Evolutionary conservation across 148 eudicot species (phyloP), one percentile per base, ranked within the genome.

Genomic region (Camellia granthamiana): DNA sequence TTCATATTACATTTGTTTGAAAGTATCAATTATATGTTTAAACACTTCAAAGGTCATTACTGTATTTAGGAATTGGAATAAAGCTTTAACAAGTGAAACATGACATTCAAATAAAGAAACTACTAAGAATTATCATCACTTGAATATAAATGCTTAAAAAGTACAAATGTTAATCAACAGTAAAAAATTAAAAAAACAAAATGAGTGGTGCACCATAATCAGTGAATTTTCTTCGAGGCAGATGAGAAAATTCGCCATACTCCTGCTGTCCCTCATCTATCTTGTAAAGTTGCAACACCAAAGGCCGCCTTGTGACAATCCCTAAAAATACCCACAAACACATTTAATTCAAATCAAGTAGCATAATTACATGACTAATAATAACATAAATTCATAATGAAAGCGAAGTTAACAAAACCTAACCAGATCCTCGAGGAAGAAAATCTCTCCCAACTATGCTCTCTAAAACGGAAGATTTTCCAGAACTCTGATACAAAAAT

Each of bases 371-470:
- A 77, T 0, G 72, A 51, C 16, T 2, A 68, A 47, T 2, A 68
- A 47, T 7, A 52, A 21, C 42, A 23, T 4, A 18, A 54, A 69
- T 12, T 66, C 43, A 52, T 56, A 21, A 49, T 18, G 5, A 60
- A 61, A 42, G 73, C 51, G 7, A 43, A 67, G 71, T 67, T 15
- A 69, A 55, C 13, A 55, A 61, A 68, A 82, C 72, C 90, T 75
- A 80, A 95, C 98, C 98, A 23, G 97, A 95, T 87, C 98, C 98
- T 85, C 97, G 84, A 63, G 98, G 98, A 78, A 95, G 97, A 78
- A 95, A 95, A 69, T 95, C 98, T 38, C 97, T 88, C 62, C 98
- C 98, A 7, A 95, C 98, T 16, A 95, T 88, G 85, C 98, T 95
- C 89, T 95, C 98, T 58, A 95, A 82, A 54, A 95, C 98, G 2